Base-by-base conservation (phyloP, 768 basidiomycete species). In the Lentinula edodes region DNA sequence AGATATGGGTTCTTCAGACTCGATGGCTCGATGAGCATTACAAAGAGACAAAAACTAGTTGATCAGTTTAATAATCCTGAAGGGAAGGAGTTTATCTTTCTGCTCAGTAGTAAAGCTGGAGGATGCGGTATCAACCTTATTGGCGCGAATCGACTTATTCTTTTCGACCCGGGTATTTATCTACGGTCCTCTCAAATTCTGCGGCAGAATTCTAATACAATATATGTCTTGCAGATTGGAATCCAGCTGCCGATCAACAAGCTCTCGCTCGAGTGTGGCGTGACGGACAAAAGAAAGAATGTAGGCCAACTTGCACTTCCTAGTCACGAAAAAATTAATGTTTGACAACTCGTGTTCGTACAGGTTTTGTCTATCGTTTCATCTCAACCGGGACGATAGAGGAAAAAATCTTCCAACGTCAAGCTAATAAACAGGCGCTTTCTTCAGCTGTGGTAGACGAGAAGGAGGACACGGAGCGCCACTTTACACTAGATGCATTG, bases 211-310 rank as follows among this genome's bases (percentile, higher is more conserved):
- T 23, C 35, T 10, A 51, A 53, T 23, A 61, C 41, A 41, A 16
- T 39, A 54, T 28, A 20, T 46, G 8, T 38, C 28, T 28, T 20
- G n/a, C 62, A 95, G 95, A 98, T 70, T 98, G 95, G 95, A 98
- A 98, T 68, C 95, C 95, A 28, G 96, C 96, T 9, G 93, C 95
- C 32, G 96, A 99, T 73, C 97, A 98, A 71, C 96, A 99, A 72
- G 96, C 96, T 7, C 81, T 99, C 5, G 96, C 96, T 48, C 93
- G 96, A 71, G 96, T 99, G 8, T 99, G 96, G 96, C 91, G 96
- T 76, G 96, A 99, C 69, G 96, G 96, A 0, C 96, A 98, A 73
- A 99, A 97, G 85, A 98, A 98, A 84, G 95, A 97, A 75, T 99
- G 96, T 95, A 69, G 58, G 90, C 70, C 35, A 13, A 36, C 45